Conservation (phyloP, 2,329 filamentous ascomycete genomes). For the Pseudophaeomoniella oleicola region DNA sequence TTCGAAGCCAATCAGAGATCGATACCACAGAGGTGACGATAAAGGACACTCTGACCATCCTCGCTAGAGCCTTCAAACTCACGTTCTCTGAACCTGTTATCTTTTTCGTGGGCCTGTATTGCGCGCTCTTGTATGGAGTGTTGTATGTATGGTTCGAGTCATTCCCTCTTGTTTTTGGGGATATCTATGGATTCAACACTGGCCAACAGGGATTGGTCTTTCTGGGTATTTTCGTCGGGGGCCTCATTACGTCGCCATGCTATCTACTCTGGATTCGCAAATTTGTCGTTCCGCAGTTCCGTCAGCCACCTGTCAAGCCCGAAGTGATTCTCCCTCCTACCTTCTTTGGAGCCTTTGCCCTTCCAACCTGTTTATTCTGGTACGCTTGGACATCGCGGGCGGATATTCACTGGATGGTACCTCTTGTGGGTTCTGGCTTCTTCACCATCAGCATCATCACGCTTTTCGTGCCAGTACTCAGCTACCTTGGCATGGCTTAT, state of each 20-base stretch:
- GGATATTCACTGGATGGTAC: conserved; percentile 23
- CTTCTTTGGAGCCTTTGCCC: conserved; percentile 34
- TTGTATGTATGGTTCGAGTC: conserved; percentile 47
- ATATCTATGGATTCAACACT: conserved; percentile 44
- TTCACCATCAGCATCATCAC: conserved; percentile 23
- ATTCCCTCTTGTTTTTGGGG: conserved; percentile 50
- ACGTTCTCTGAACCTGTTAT: conserved; percentile 48
- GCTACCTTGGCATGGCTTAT: conserved; percentile 25
- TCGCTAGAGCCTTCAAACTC: conserved; percentile 48
- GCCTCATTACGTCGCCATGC: conserved; percentile 33
- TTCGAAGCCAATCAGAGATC: conserved; percentile 51
- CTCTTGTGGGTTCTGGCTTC: conserved; percentile 24
- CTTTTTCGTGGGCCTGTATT: conserved; percentile 47
- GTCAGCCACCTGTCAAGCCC: no score
- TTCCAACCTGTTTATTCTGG: conserved; percentile 44
- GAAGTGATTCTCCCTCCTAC: no score
- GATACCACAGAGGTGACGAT: no score
- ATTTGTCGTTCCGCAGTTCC: no score
- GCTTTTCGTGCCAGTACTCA: conserved; percentile 27
- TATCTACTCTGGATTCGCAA: no score
- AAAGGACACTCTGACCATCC: no score
- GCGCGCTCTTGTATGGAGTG: conserved; percentile 19
- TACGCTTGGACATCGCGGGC: conserved; percentile 6
- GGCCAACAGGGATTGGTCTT: conserved; percentile 47
- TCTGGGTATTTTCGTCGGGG: conserved; percentile 44